Conservation (phyloP, 2,329 filamentous ascomycete genomes). For the Zasmidium angulare region DNA sequence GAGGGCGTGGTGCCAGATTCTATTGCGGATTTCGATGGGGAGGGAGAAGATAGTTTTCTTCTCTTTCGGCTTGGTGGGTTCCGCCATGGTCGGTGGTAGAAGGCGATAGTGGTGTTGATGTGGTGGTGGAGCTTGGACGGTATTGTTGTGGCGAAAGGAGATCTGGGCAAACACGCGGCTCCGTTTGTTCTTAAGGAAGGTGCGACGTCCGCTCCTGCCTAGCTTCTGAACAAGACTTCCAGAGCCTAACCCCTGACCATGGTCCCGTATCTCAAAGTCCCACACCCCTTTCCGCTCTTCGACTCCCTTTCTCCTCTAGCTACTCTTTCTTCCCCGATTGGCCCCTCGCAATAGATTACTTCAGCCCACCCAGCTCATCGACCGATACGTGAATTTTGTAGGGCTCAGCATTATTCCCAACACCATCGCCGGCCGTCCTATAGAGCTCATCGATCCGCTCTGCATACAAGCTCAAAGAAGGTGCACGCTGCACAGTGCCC, state of each 20-base stretch:
- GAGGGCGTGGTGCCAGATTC: slow-evolving; percentile 1
- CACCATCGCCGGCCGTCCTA: not conserved
- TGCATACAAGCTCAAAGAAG: not conserved
- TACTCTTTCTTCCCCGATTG: no score
- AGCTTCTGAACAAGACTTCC: not conserved
- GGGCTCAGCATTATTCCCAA: not conserved
- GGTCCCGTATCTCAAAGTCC: no score
- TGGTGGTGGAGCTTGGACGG: not conserved
- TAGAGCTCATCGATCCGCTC: not conserved
- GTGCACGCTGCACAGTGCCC: slow-evolving; percentile 1
- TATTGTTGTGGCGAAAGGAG: not conserved
- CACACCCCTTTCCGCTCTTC: no score
- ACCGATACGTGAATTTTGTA: not conserved
- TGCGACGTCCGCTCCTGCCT: not conserved
- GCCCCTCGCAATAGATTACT: no score
- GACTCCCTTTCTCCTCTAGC: no score
- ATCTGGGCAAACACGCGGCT: not conserved
- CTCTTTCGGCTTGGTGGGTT: not conserved
- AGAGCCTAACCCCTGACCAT: no score
- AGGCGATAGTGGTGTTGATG: not conserved
- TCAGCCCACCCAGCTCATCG: no score
- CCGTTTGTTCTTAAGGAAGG: not conserved
- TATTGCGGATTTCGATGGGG: slow-evolving; percentile 6
- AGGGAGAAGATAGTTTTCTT: slow-evolving; percentile 2
- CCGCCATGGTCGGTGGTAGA: not conserved